These are phyloP conservation scores for Pinus taeda DNA, from an alignment of 75 land plant species.

Conservation along the genomic window DNA sequence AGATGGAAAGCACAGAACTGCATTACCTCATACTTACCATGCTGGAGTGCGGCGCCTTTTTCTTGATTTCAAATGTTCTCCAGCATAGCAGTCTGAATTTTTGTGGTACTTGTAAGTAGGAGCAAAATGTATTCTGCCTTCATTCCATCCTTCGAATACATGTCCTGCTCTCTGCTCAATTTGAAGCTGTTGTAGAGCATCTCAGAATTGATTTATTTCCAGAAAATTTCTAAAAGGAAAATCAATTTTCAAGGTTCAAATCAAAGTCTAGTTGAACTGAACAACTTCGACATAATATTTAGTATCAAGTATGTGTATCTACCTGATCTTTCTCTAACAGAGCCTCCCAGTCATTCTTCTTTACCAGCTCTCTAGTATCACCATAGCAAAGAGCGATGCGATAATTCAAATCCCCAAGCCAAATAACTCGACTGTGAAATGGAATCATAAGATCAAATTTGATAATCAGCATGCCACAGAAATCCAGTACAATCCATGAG, in stretches of 20 bases:
- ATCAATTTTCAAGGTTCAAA: background rate
- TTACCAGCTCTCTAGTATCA: conserved; percentile 25
- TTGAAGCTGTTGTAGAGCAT: conserved; percentile 21
- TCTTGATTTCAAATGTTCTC: conserved; percentile 26
- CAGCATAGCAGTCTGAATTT: conserved; percentile 37
- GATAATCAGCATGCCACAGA: background rate
- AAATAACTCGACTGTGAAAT: conserved; percentile 64
- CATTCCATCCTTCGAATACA: conserved; percentile 54
- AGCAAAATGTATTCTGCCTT: conserved; percentile 37
- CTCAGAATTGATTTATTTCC: background rate
- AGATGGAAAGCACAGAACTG: background rate
- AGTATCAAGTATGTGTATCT: background rate
- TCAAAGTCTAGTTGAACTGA: background rate
- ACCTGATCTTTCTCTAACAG: conserved; percentile 87
- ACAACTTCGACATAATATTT: background rate
- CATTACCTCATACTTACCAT: conserved; percentile 24
- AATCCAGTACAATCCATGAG: background rate
- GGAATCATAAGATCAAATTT: background rate
- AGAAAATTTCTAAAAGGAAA: background rate
- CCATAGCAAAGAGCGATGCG: conserved; percentile 48
- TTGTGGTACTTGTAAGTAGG: conserved; percentile 50
- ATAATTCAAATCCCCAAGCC: conserved; percentile 96
- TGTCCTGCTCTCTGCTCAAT: conserved; percentile 31
- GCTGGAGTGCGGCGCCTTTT: conserved; percentile 49
- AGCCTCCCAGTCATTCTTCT: conserved; percentile 62